A percentile compares a stretch with the other conserved stretches of the same genome.
phyloP scores from a whole-genome alignment of 2,329 filamentous ascomycete genomes.

The Didymella arachidicola region DNA sequence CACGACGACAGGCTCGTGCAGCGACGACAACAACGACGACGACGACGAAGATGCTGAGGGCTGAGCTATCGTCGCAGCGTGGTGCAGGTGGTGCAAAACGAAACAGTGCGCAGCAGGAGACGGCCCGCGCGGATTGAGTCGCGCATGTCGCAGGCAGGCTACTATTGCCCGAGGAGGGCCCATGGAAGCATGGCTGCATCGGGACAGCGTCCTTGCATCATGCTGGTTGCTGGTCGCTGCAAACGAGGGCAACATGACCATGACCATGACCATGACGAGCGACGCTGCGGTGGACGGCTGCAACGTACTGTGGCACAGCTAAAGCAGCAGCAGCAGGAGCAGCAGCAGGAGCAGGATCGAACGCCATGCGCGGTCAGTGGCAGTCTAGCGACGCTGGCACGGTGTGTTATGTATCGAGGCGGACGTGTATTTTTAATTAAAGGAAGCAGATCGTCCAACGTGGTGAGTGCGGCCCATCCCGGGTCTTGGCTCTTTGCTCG shows the following conservation, averaged over 20 bases:
- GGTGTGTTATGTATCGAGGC: conserved; percentile 11
- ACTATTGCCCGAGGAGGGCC: conserved; percentile 32
- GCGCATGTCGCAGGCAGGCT: conserved; percentile 17
- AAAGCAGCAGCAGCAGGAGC: conserved; percentile 14
- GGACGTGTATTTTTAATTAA: conserved; percentile 24
- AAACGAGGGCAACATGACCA: conserved; percentile 1
- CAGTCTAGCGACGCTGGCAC: conserved; percentile 6
- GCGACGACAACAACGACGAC: conserved; percentile 2
- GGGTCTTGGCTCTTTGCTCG: conserved; percentile 8
- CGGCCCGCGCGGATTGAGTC: conserved; percentile 30
- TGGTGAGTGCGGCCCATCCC: conserved; percentile 10
- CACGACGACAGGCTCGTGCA: conserved; percentile 29
- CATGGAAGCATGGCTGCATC: not conserved
- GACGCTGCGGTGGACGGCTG: conserved; percentile 17
- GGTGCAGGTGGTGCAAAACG: conserved; percentile 19
- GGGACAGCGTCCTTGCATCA: conserved; percentile 16
- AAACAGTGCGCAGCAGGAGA: conserved; percentile 23
- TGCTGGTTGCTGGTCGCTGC: not conserved
- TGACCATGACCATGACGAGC: not conserved
- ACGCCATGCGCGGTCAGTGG: not conserved
- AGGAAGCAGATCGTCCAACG: conserved; percentile 21
- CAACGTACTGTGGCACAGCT: conserved; percentile 11
- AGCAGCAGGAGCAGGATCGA: conserved; percentile 4
- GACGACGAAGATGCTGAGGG: conserved; percentile 6
- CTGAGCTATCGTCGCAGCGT: conserved; percentile 23